Base-by-base conservation (phyloP, 495 filamentous ascomycete genomes). In the Polyplosphaeria fusca region DNA sequence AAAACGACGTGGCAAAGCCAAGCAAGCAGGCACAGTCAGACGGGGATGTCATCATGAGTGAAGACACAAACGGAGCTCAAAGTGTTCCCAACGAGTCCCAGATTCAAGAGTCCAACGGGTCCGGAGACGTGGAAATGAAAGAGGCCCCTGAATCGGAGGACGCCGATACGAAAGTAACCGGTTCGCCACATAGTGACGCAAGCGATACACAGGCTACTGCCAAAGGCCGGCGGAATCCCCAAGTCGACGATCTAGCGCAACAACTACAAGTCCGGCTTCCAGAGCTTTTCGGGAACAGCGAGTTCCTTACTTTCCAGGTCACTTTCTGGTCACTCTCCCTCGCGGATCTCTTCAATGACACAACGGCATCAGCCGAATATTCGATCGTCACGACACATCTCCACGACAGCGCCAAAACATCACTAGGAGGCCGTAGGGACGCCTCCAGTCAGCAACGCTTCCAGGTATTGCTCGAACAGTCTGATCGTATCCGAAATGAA, bases 271-370 rank as follows among this genome's bases (percentile, higher is more conserved):
- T 72, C 2, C 71, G 79, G 1, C 62, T 91, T n/a, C 80, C 88
- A 2, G 61, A 76, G 7, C 76, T 82, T 19, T 79, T 79, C 1
- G 89, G 85, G 79, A 76, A 81, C 18, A 74, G 78, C 9, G 72
- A 95, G 39, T 91, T 82, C 41, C 74, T 86, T 1, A 77, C 83
- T 27, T 94, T 95, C 68, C 96, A 89, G 67, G 83, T 88, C 25
- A 87, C 88, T 2, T 99, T 99, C 75, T 99, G 94, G 94, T 85
- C 90, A 43, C 77, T 95, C 14, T 82, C 88, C 20, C 80, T 91
- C 13, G 82, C 85, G 22, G 93, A 97, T 68, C 74, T 99, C 26
- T 76, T 82, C 32, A 35, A 35, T 7, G 39, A 42, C 19, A 42
- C 19, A 5, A 42, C 5, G 11, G 19, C 77, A 81, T 11, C 22